A percentile compares a stretch with the other conserved stretches of the same genome.
Evolutionary conservation across 495 filamentous ascomycete species (phyloP).

Genomic region (Saxispiralis lemnorum): DNA sequence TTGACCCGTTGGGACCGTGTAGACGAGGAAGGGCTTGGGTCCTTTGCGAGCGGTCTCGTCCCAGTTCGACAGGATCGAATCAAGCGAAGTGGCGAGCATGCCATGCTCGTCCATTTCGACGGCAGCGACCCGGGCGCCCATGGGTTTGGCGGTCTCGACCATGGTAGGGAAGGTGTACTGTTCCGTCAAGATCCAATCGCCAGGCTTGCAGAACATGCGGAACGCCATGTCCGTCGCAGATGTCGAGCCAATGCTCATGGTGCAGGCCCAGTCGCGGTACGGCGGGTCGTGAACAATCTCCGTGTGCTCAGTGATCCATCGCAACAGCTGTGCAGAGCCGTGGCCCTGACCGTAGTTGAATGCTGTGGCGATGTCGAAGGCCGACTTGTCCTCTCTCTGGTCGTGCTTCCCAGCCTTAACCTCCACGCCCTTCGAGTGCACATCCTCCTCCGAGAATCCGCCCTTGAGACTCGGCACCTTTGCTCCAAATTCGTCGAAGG

Average conservation of each 20-base stretch:
- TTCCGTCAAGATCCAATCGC: constrained; percentile 62
- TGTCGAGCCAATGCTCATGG: constrained; percentile 60
- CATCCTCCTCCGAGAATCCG: constrained; percentile 5
- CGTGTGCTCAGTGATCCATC: constrained; percentile 85
- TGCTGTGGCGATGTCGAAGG: constrained; percentile 62
- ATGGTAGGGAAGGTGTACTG: constrained; percentile 74
- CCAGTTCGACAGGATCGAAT: constrained; percentile 51
- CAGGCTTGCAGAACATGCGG: constrained; percentile 56
- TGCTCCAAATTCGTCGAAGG: constrained; percentile 49
- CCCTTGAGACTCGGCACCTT: constrained; percentile 45
- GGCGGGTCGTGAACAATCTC: constrained; percentile 57
- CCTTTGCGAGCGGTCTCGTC: constrained; percentile 37
- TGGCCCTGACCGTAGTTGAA: constrained; percentile 82
- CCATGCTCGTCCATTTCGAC: constrained; percentile 65
- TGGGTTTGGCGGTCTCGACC: constrained; percentile 59
- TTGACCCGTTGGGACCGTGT: constrained; percentile 74
- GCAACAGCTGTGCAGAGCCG: constrained; percentile 68
- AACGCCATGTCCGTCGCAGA: constrained; percentile 58
- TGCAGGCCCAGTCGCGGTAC: constrained; percentile 71
- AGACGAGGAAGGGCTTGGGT: constrained; percentile 58
- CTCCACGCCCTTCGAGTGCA: constrained; percentile 26
- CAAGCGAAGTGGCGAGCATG: constrained; percentile 46
- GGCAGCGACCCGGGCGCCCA: constrained; percentile 58
- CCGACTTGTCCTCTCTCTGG: constrained; percentile 41
- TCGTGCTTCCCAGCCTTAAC: constrained; percentile 67